Evolutionary conservation across 1,284 basidiomycete genomes (phyloP), one percentile per base, ranked within the genome.

Genomic region (Pseudozyma flocculosa): DNA sequence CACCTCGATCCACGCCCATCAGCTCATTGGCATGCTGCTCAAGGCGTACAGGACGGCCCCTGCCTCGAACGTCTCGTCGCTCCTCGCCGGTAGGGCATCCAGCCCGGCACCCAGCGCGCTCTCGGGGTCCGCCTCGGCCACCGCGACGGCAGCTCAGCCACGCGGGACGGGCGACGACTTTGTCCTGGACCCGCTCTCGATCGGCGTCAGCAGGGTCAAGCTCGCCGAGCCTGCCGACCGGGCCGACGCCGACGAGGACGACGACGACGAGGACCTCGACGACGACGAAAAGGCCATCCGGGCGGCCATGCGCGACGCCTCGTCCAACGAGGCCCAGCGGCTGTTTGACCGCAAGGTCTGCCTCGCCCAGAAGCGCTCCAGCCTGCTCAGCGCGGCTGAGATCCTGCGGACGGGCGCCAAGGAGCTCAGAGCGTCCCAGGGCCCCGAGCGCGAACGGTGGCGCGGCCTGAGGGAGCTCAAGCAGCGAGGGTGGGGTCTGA

Each of bases 1-100:
- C 43, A 70, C 66, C 43, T 56, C 64, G 18, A 69, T 68, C 50
- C 70, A 68, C 32, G 70, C 68, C 19, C 68, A 72, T 22, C 67
- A 68, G 41, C 23, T 72, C 26, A 43, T 72, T 4, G 68, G 68
- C 0, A 70, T 72, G 68, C 50, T 70, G 13, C 54, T 70, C 36
- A 61, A 68, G 19, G 51, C 58, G 43, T 48, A 54, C 54, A 52
- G 15, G 50, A 48, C 9, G n/a, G 18, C 5, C 18, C 11, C 24
- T 18, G 46, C 14, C 15, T 17, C 26, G n/a, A n/a, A n/a, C 9
- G 23, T 18, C 22, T 24, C 48, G 2, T 48, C 45, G 15, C 40
- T 50, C 2, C 48, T 48, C 15, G 45, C 11, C 8, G 32, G 11
- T 13, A 11, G 32, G 14, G 3, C 32, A 13, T 34, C 32, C 11